Conservation (phyloP, 2,329 filamentous ascomycete genomes). For the Ophiocordyceps camponoti-saundersi region DNA sequence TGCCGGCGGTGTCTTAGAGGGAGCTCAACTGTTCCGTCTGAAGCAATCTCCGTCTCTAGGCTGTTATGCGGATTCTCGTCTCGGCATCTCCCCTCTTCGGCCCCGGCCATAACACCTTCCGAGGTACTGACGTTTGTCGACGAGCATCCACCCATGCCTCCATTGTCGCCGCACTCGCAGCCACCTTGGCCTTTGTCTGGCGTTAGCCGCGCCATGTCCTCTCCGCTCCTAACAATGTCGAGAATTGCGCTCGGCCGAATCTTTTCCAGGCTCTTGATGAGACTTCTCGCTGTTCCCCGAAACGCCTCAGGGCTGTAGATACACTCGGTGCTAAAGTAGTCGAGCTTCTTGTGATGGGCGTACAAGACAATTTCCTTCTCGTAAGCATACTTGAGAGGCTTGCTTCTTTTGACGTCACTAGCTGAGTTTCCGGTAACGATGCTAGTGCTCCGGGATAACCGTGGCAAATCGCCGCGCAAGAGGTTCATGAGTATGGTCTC, state of each 20-base stretch:
- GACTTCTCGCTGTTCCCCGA: conserved; percentile 70
- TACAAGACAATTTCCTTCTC: conserved; percentile 99
- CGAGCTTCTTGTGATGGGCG: conserved; percentile 87
- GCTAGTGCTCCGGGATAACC: conserved; percentile 73
- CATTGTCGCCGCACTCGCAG: conserved; percentile 19
- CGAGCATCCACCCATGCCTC: conserved; percentile 52
- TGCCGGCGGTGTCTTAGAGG: conserved; percentile 13
- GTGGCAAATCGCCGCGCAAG: conserved; percentile 73
- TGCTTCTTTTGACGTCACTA: conserved; percentile 88
- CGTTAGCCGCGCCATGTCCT: conserved; percentile 79
- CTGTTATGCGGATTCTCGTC: conserved; percentile 5
- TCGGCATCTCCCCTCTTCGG: conserved; percentile 40
- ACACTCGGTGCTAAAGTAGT: conserved; percentile 97
- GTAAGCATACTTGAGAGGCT: conserved; percentile 94
- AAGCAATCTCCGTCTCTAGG: conserved; percentile 16
- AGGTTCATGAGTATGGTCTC: conserved; percentile 98
- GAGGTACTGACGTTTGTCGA: conserved; percentile 41
- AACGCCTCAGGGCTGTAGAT: conserved; percentile 98
- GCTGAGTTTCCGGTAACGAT: conserved; percentile 65
- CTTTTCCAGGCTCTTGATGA: conserved; percentile 91
- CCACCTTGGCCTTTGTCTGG: conserved; percentile 19
- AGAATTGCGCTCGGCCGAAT: conserved; percentile 87
- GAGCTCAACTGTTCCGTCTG: conserved; percentile 15
- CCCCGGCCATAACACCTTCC: conserved; percentile 64
- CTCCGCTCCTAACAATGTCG: conserved; percentile 85